A percentile compares a stretch with the other conserved stretches of the same genome.
These are phyloP conservation scores for Phyllosticta ampelicida DNA, from an alignment of 2,329 filamentous ascomycete genomes.

Conservation along the genomic window DNA sequence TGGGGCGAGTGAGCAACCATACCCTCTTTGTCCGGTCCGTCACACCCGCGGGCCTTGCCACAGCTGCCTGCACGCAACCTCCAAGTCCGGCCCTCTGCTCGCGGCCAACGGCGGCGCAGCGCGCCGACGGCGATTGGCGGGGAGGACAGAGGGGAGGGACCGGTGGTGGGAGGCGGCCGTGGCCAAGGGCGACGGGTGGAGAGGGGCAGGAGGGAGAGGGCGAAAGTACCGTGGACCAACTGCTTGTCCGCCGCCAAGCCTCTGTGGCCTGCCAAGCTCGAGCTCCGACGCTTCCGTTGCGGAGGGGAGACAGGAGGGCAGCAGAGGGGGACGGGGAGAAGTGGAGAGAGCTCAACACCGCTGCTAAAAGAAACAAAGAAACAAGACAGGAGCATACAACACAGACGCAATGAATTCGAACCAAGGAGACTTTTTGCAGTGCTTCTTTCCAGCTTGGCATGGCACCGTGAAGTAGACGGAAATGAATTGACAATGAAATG, in stretches of 20 bases:
- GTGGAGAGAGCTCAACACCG: slow-evolving; percentile 15
- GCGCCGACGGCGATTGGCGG: slow-evolving; percentile 7
- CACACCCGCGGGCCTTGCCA: slow-evolving; percentile 11
- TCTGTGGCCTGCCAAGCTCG: slow-evolving; percentile 6
- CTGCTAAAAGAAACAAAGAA: slow-evolving; percentile 24
- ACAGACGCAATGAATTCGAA: slow-evolving; percentile 24
- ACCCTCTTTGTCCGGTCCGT: slow-evolving; percentile 33
- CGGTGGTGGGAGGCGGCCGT: slow-evolving; percentile 17
- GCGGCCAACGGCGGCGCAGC: slow-evolving; percentile 20
- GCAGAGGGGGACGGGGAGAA: slow-evolving; percentile 13
- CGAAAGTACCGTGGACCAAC: slow-evolving; percentile 12
- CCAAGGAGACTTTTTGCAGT: slow-evolving; percentile 9
- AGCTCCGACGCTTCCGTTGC: neutral
- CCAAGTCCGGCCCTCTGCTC: slow-evolving; percentile 18
- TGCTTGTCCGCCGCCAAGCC: slow-evolving; percentile 3
- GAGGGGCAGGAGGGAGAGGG: slow-evolving; percentile 37
- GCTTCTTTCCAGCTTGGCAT: neutral
- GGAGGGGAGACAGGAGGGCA: neutral
- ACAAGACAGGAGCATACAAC: slow-evolving; percentile 28
- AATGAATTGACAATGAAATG: neutral
- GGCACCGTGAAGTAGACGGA: neutral
- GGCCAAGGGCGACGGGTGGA: slow-evolving; percentile 18
- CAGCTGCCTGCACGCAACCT: slow-evolving; percentile 1
- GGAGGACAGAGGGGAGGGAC: slow-evolving; percentile 28
- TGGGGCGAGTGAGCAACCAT: slow-evolving; percentile 32